Conservation (phyloP, 345 rosid species). For the Gossypium rotundifolium region DNA sequence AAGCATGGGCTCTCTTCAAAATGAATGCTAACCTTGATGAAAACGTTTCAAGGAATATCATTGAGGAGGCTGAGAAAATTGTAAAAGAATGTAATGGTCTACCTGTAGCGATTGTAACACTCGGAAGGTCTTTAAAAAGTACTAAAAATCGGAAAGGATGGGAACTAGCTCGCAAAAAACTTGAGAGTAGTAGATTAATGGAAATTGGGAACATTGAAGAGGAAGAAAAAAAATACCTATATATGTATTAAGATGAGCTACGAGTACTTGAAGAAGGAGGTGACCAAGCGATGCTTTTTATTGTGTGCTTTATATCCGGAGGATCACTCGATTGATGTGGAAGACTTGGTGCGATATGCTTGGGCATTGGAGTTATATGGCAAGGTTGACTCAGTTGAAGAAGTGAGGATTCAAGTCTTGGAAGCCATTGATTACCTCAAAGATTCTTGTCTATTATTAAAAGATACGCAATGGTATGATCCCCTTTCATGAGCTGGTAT, state of each 20-base stretch:
- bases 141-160: not conserved
- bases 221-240: not conserved
- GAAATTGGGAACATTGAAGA: not conserved
- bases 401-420: not conserved
- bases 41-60: not conserved
- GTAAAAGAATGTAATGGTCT: not conserved
- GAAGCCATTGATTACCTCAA: not conserved
- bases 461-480: not conserved
- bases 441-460: conserved; percentile 2
- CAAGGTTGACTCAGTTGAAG: not conserved
- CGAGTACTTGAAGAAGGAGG: not conserved
- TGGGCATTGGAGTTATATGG: not conserved
- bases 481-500: not conserved
- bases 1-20: not conserved
- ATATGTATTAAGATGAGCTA: not conserved
- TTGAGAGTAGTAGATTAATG: not conserved
- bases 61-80: not conserved
- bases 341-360: not conserved
- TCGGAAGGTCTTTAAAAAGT: not conserved
- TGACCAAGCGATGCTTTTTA: not conserved
- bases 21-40: not conserved
- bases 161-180: not conserved
- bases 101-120: not conserved
- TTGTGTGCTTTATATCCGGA: conserved; percentile 5
- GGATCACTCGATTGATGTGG: not conserved